Evolutionary conservation across 306 rosid genomes (phyloP).

Genomic region (Vigna trinervia): DNA sequence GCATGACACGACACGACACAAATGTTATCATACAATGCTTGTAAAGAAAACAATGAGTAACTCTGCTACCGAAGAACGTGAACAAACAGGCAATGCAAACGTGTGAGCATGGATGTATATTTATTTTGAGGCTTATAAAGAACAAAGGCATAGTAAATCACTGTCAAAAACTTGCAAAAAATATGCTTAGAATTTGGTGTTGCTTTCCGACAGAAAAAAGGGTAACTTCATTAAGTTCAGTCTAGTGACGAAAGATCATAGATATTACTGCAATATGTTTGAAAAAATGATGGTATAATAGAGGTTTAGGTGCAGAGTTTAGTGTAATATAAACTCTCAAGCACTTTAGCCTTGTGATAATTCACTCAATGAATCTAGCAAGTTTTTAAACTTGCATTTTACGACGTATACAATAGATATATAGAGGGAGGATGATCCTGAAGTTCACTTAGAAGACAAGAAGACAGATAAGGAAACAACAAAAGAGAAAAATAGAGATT

Average conservation of each 20-base stretch:
- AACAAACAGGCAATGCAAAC: neutral
- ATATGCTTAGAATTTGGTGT: neutral
- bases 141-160: neutral
- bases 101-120: neutral
- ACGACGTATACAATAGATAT: slow-evolving; percentile 47
- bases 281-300: neutral
- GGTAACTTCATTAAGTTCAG: neutral
- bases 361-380: slow-evolving; percentile 14
- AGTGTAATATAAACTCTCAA: neutral
- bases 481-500: slow-evolving; percentile 80
- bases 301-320: neutral
- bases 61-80: neutral
- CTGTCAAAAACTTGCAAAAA: neutral
- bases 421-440: slow-evolving; percentile 36
- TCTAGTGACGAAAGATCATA: too few relatives aligned
- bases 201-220: neutral
- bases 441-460: slow-evolving; percentile 61
- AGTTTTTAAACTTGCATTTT: slow-evolving; percentile 26
- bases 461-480: slow-evolving; percentile 84
- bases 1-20: neutral
- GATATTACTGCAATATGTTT: neutral
- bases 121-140: neutral
- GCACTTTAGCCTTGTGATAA: slow-evolving; percentile 12
- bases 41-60: neutral
- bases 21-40: neutral